A percentile compares a stretch with the other conserved stretches of the same genome.
phyloP scores from a whole-genome alignment of 257 asterid species.

The Capsicum pubescens region DNA sequence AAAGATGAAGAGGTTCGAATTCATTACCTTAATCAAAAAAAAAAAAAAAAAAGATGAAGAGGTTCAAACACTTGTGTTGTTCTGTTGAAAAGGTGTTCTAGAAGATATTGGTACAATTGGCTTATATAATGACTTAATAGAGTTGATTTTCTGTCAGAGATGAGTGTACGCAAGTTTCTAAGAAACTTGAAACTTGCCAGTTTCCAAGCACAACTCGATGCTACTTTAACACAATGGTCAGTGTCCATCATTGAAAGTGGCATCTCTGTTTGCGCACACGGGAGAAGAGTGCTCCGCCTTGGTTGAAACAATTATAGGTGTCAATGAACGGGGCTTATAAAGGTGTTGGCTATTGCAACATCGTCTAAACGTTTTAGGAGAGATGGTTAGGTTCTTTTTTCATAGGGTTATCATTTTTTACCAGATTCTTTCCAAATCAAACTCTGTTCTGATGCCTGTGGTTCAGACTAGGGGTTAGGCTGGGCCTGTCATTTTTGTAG shows the following conservation, averaged over 20 bases:
- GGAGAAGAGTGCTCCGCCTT: too few relatives aligned
- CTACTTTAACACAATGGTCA: too few relatives aligned
- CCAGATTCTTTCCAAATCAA: conserved; percentile 2
- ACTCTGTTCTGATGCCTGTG: conserved; percentile 1
- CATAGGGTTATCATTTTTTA: neutral
- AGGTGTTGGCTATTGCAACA: conserved; percentile 1
- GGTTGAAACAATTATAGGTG: too few relatives aligned
- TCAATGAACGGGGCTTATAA: neutral
- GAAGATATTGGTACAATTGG: neutral
- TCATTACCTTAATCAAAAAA: too few relatives aligned
- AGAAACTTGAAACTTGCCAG: too few relatives aligned
- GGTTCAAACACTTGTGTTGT: neutral
- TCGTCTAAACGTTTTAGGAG: neutral
- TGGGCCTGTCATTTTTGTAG: neutral
- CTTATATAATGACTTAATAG: neutral
- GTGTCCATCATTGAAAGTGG: too few relatives aligned
- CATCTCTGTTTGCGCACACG: too few relatives aligned
- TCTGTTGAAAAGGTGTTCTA: neutral
- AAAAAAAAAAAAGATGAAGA: neutral
- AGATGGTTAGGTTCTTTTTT: neutral
- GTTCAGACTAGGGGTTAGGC: neutral
- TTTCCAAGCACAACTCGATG: too few relatives aligned
- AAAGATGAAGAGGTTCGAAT: neutral
- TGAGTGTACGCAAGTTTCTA: neutral
- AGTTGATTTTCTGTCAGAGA: neutral